These are phyloP conservation scores for Emergomyces pasteurianus DNA, from an alignment of 2,329 filamentous ascomycete genomes.

Conservation along the genomic window DNA sequence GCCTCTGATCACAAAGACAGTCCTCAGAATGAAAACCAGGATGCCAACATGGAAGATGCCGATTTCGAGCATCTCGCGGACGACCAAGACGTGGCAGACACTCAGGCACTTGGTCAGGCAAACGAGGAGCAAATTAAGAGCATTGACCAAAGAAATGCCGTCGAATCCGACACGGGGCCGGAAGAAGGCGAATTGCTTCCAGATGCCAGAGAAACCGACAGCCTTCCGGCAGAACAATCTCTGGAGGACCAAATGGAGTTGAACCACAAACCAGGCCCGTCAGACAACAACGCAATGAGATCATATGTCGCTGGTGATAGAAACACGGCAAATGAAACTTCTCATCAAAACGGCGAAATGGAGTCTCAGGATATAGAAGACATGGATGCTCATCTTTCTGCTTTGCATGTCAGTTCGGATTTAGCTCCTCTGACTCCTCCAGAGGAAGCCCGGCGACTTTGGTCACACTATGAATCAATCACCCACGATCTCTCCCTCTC, in stretches of 20 bases:
- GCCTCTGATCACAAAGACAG: slow-evolving; percentile 43
- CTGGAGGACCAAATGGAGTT: slow-evolving; percentile 37
- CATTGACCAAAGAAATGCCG: slow-evolving; percentile 78
- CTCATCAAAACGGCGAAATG: slow-evolving; percentile 26
- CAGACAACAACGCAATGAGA: slow-evolving; percentile 26
- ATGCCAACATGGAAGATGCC: slow-evolving; percentile 61
- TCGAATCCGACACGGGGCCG: slow-evolving; percentile 52
- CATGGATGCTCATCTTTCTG: slow-evolving; percentile 48
- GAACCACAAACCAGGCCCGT: slow-evolving; percentile 23
- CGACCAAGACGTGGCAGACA: slow-evolving; percentile 68
- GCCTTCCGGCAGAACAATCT: slow-evolving; percentile 31
- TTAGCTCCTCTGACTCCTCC: slow-evolving; percentile 33
- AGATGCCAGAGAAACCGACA: slow-evolving; percentile 34
- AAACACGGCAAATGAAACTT: slow-evolving; percentile 18
- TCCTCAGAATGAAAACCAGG: slow-evolving; percentile 42
- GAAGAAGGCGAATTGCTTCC: slow-evolving; percentile 48
- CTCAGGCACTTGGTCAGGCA: slow-evolving; percentile 81
- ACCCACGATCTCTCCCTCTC: slow-evolving; percentile 80
- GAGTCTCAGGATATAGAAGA: slow-evolving; percentile 35
- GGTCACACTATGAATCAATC: slow-evolving; percentile 70
- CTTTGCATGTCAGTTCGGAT: slow-evolving; percentile 56
- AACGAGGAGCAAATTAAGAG: slow-evolving; percentile 76
- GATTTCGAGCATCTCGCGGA: slow-evolving; percentile 91
- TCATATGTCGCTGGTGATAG: slow-evolving; percentile 45
- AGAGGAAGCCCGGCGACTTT: slow-evolving; percentile 58